Evolutionary conservation across 2,329 filamentous ascomycete genomes (phyloP).

Genomic region (Escovopsis weberi): DNA sequence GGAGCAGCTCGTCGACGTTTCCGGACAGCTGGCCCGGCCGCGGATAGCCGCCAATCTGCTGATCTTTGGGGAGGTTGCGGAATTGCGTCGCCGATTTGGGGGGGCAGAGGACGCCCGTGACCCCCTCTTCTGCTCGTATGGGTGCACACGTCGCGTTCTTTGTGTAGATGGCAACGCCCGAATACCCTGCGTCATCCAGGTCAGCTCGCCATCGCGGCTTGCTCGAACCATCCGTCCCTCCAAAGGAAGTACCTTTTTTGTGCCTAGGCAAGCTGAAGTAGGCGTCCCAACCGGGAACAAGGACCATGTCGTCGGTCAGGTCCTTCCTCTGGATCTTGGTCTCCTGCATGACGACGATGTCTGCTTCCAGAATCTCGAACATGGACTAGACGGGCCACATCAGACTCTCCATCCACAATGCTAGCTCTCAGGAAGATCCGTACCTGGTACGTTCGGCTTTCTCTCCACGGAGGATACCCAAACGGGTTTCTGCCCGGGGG

Average conservation of each 20-base stretch:
- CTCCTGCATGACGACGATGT: constrained; percentile 92
- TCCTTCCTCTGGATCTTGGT: constrained; percentile 93
- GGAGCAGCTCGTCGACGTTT: constrained; percentile 49
- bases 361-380: constrained; percentile 86
- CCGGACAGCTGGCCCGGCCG: constrained; percentile 49
- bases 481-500: constrained; percentile 53
- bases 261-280: constrained; percentile 86
- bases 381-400: constrained; percentile 44
- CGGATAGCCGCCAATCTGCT: constrained; percentile 84
- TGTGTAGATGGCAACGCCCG: constrained; percentile 89
- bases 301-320: constrained; percentile 84
- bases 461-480: constrained; percentile 70
- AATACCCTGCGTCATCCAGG: constrained; percentile 55
- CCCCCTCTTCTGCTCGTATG: constrained; percentile 84
- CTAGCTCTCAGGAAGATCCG: constrained; percentile 1
- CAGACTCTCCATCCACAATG: no score
- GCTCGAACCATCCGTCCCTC: neutral
- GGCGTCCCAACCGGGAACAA: constrained; percentile 89
- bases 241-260: constrained; percentile 60
- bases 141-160: constrained; percentile 74
- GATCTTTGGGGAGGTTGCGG: constrained; percentile 54
- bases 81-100: constrained; percentile 59
- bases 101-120: constrained; percentile 64
- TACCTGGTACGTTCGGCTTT: constrained; percentile 55
- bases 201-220: neutral